Evolutionary conservation across 306 rosid species (phyloP), one percentile per base, ranked within the genome.

Genomic region (Prunus fruticosa): DNA sequence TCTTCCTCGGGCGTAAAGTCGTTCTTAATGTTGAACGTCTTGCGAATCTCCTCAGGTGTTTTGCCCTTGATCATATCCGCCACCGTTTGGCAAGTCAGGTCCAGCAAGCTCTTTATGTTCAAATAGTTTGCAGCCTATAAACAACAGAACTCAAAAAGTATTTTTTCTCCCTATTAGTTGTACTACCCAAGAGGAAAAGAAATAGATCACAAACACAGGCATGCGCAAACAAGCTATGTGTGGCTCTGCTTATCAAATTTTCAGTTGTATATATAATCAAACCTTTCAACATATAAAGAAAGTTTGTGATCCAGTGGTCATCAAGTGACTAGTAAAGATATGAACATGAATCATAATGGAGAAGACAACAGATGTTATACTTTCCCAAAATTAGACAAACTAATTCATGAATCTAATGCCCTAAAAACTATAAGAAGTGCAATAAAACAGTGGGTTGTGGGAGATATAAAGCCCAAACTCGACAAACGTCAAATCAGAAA

Each of bases 21-120:
- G 32, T 85, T 87, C 89, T 92, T 87, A 80, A 85, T 85, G 87
- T 81, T 85, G 81, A 87, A 87, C 9, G 89, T 78, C 86, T 85
- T 85, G 71, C 89, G 86, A 69, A 87, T 87, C 76, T 87, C 91
- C 77, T 87, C 91, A 0, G 91, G 91, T 13, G 91, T 87, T 78
- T 85, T 87, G 8, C 91, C 91, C 82, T 87, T 85, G 72, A 87
- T 87, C 91, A 81, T 87, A 75, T 87, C 91, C 11, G 91, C 91
- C 85, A 87, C 91, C 0, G 91, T 85, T 76, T 87, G 91, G 80
- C 91, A 87, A 54, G 89, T 87, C 74, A 87, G 66, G 82, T 87
- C 91, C 46, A 87, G 79, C 89, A 87, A 83, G 84, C 79, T 85
- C 85, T 87, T 87, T 82, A 87, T 87, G 79, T 87, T 87, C 71